Evolutionary conservation across 495 filamentous ascomycete genomes (phyloP).

Genomic region (Entonaema liquescens): DNA sequence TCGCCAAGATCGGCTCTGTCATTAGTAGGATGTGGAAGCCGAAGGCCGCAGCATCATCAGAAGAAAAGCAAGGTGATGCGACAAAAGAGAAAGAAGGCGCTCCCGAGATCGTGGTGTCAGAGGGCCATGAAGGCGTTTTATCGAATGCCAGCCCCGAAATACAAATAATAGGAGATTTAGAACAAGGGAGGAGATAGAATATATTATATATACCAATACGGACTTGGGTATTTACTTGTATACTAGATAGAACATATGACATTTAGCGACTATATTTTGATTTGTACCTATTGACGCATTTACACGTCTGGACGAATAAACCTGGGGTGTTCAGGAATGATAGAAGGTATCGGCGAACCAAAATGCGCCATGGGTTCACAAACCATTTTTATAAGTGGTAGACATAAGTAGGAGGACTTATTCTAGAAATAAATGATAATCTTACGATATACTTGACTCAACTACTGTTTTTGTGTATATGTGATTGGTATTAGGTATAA

Average conservation of each 20-base stretch:
- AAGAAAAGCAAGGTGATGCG: conserved; percentile 6
- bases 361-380: neutral
- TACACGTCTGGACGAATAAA: neutral
- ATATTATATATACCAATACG: conserved; percentile 10
- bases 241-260: conserved; percentile 16
- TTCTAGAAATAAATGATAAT: too few species aligned
- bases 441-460: too few species aligned
- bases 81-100: conserved; percentile 12
- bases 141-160: conserved; percentile 20
- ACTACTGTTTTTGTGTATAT: too few species aligned
- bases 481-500: too few species aligned
- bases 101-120: conserved; percentile 34
- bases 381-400: too few species aligned
- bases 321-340: too few species aligned
- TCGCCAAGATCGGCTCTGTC: conserved; percentile 9
- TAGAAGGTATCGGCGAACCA: too few species aligned
- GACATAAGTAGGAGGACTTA: too few species aligned
- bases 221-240: neutral
- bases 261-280: neutral
- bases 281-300: neutral
- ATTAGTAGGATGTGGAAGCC: conserved; percentile 38
- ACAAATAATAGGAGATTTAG: conserved; percentile 29
- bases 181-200: conserved; percentile 25
- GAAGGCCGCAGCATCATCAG: neutral
- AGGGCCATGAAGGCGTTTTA: conserved; percentile 5